Base-by-base conservation (phyloP, 176 grass and related monocot species). In the Leersia perrieri region DNA sequence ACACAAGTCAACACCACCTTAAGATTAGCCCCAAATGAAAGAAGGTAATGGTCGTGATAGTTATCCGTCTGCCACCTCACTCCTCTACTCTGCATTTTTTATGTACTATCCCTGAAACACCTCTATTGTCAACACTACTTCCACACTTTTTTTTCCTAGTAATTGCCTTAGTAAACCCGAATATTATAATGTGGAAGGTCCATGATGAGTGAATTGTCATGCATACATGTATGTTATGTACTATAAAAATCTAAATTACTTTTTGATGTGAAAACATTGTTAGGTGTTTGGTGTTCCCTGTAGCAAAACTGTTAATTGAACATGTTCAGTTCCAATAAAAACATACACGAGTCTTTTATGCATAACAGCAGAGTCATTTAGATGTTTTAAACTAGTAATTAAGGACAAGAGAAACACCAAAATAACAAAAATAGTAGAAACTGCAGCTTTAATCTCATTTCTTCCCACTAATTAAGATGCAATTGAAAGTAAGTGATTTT, bases 401-500 rank as follows among this genome's bases (percentile, higher is more conserved):
- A 69, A 26, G n/a, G 23, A 28, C 14, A 70, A 27, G 32, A 36
- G 39, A 70, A 69, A 27, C 5, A 41, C 23, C 36, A 70, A 41
- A 41, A 7, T 70, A 67, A 7, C 2, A 5, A 26, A 15, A 39
- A 39, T 13, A 25, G 11, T 33, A 29, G 15, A 61, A 20, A 64
- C 14, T 33, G 15, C 63, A 65, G 30, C 14, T 20, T 33, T 32
- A 18, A 5, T 38, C 5, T 38, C 35, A 1, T 6, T n/a, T 25
- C 14, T 68, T 36, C 15, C 64, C 32, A 35, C 66, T 2, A 68
- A 68, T 35, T 40, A 12, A 16, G 51, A 49, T 14, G 63, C 33
- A 40, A 40, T 58, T 60, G 55, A 29, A 71, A 47, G 3, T 18
- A 80, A 79, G n/a, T 73, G 20, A 9, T 75, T 79, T 49, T 84